Evolutionary conservation across 768 basidiomycete species (phyloP), one percentile per base, ranked within the genome.

Genomic region (Suillus subaureus): DNA sequence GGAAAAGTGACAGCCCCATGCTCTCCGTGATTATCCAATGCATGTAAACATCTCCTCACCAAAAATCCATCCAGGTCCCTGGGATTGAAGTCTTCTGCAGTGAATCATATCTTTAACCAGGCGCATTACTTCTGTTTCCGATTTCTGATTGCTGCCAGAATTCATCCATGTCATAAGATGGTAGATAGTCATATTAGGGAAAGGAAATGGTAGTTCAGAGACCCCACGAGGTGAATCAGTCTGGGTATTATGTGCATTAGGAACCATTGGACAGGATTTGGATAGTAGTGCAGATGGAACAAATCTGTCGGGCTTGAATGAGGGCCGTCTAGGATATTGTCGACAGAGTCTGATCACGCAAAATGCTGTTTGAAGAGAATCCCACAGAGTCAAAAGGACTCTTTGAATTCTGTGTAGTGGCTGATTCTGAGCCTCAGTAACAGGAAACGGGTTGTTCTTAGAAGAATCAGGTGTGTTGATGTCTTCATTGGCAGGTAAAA

Each of bases 101-200:
- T 18, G 18, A 13, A 66, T 31, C 16, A 65, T 47, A 15, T 61
- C 49, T 40, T 9, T 35, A 2, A 63, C 62, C 13, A 66, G 61
- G 13, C 37, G n/a, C 28, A n/a, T 55, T 15, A 63, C 31, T 6
- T 58, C 62, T 8, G 7, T 13, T 16, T 63, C 54, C 11, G 47
- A 66, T 15, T 60, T 66, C 7, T 66, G 62, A 52, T 28, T 23
- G n/a, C 40, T 63, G 8, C 66, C 26, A 1, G 62, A 39, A 4
- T 33, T 26, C 52, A 58, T 64, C 62, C 66, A 67, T 0, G 57
- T 47, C 49, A 67, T 60, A 0, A 67, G 39, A 12, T 6, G 47
- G 47, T 51, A 67, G 7, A 64, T 60, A 8, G 49, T 63, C 66
- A 67, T 67, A 11, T 67, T 67, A 6, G 35, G n/a, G 56, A 56